phyloP scores from a whole-genome alignment of 2,329 filamentous ascomycete species.

The Cladophialophora immunda region DNA sequence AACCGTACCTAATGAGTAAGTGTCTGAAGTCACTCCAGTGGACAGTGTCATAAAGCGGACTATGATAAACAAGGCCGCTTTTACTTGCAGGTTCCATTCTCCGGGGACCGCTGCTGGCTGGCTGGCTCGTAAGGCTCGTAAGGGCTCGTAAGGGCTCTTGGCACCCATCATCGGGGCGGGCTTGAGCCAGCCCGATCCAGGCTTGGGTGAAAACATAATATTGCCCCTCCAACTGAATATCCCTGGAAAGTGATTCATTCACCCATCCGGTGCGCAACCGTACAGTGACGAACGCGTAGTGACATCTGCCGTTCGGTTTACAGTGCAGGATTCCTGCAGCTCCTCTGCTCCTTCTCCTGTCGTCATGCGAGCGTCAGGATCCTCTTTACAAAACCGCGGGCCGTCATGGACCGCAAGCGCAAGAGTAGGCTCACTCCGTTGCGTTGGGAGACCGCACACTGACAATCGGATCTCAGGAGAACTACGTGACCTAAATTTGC shows the following conservation, averaged over 20 bases:
- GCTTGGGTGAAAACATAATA: constrained; percentile 21
- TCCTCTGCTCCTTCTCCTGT: constrained; percentile 21
- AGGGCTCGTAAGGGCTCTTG: constrained; percentile 7
- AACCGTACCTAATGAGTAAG: not conserved
- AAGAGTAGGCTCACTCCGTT: constrained; percentile 52
- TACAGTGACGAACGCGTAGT: constrained; percentile 17
- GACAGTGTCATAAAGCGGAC: not conserved
- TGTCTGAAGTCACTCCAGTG: not conserved
- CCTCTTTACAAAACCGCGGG: constrained; percentile 38
- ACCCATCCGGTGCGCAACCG: constrained; percentile 4
- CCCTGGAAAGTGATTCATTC: constrained; percentile 15
- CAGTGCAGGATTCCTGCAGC: constrained; percentile 29
- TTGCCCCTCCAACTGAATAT: constrained; percentile 16
- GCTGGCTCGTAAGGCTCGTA: not conserved
- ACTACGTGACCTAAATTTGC: constrained; percentile 85
- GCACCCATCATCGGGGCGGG: constrained; percentile 24
- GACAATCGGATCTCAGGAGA: constrained; percentile 70
- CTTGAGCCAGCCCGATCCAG: constrained; percentile 6
- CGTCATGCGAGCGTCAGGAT: constrained; percentile 40
- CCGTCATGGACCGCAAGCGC: constrained; percentile 58
- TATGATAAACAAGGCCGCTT: not conserved
- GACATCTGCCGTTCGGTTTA: constrained; percentile 22
- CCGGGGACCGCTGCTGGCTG: not conserved
- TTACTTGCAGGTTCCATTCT: not conserved
- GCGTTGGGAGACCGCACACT: constrained; percentile 5